Conservation (phyloP, 2,329 filamentous ascomycete genomes). For the Ophiocordyceps australis region DNA sequence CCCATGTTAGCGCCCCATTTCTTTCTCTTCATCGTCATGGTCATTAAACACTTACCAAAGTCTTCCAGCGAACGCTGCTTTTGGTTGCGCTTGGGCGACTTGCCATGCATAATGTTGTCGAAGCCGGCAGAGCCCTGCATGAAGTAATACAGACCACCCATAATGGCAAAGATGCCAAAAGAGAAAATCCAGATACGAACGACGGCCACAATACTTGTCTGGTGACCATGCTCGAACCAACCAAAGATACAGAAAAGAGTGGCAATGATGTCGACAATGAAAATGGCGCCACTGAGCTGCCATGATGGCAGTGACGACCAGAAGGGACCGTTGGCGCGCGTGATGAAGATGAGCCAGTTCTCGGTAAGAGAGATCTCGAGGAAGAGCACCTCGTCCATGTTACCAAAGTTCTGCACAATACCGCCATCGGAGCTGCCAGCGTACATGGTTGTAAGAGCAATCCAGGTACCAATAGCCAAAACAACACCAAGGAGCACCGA, state of each 20-base stretch:
- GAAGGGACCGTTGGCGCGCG: slow-evolving; percentile 80
- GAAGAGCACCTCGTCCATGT: slow-evolving; percentile 68
- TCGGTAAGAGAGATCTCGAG: slow-evolving; percentile 79
- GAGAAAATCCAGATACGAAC: slow-evolving; percentile 86
- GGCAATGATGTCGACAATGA: slow-evolving; percentile 67
- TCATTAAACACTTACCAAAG: slow-evolving; percentile 46
- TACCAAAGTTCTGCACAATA: slow-evolving; percentile 81
- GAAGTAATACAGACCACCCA: slow-evolving; percentile 58
- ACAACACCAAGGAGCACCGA: slow-evolving; percentile 68
- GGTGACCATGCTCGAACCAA: slow-evolving; percentile 48
- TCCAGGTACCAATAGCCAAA: slow-evolving; percentile 72
- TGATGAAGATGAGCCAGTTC: slow-evolving; percentile 96
- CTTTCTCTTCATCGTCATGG: too few species aligned
- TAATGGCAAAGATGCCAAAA: slow-evolving; percentile 72
- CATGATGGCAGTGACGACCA: slow-evolving; percentile 81
- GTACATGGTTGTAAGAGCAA: slow-evolving; percentile 76
- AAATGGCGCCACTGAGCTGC: slow-evolving; percentile 63
- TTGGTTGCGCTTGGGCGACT: slow-evolving; percentile 62
- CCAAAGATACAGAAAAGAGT: slow-evolving; percentile 77
- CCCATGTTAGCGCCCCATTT: slow-evolving; percentile 8
- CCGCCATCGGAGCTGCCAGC: slow-evolving; percentile 49
- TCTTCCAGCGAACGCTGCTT: slow-evolving; percentile 79
- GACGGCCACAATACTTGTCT: slow-evolving; percentile 66
- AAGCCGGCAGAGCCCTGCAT: slow-evolving; percentile 67
- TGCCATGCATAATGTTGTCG: slow-evolving; percentile 87